Evolutionary conservation across 129 eudicot species (phyloP), one percentile per base, ranked within the genome.

Genomic region (Ambrosia trifida): DNA sequence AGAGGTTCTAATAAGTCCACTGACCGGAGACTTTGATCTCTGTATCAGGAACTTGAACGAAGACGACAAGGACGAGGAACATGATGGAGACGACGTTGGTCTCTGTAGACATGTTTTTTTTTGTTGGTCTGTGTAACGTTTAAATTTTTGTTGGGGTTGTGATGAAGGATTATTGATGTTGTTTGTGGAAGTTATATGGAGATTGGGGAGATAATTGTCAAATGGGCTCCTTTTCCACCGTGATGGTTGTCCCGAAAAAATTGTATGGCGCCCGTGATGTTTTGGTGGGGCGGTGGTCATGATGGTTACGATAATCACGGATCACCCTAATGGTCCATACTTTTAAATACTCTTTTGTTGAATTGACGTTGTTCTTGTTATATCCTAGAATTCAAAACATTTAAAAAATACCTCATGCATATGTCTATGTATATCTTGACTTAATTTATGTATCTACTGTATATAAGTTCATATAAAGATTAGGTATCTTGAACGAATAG

Each of bases 121-220:
- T 16, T 38, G 60, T 7, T 24, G 28, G 67, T 11, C 40, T 31
- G 9, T 71, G 76, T 68, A 86, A 89, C 96, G 91, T 82, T 84
- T 83, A 80, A 72, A 83, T 79, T 83, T 74, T 40, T 40, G 20
- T 44, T 65, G 31, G 11, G 30, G 7, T 51, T 62, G 46, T 18
- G 52, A 47, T 57, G 69, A 28, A 32, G 12, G 64, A 16, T 68
- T 65, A 35, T 63, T 43, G 53, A 58, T 35, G 61, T 12, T 54
- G 9, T 62, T 59, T 66, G 58, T 13, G 43, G 72, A 19, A 54
- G 57, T 43, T 71, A 71, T 83, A 66, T 67, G 50, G 52, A 59
- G 70, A 5, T 52, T 32, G 24, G 44, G 12, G 13, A 9, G 14
- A 54, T 7, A 14, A 51, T 17, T 62, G 82, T 81, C 85, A 81